Conservation (phyloP, 352 stramenopile genomes). For the Phytophthora boehmeriae region DNA sequence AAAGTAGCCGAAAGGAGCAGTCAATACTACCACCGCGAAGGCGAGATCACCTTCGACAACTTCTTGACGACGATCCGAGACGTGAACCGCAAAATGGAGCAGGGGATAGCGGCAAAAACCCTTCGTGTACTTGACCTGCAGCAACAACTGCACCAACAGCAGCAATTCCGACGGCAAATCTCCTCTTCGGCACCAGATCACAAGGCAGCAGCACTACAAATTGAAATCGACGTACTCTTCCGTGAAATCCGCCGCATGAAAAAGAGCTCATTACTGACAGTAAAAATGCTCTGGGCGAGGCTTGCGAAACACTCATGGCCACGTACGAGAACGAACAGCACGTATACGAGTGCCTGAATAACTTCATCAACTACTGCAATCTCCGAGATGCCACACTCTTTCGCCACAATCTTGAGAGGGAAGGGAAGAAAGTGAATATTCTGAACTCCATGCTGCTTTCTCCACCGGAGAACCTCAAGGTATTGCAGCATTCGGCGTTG, state of each 20-base stretch:
- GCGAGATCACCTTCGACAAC: slow-evolving; percentile 73
- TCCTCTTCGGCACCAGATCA: slow-evolving; percentile 18
- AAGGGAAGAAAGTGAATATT: slow-evolving; percentile 63
- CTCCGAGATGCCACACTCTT: slow-evolving; percentile 49
- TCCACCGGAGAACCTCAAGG: slow-evolving; percentile 51
- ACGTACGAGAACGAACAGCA: slow-evolving; percentile 77
- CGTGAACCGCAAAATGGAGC: slow-evolving; percentile 69
- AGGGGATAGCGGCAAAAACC: slow-evolving; percentile 61
- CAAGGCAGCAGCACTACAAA: slow-evolving; percentile 26
- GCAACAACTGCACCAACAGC: slow-evolving; percentile 38
- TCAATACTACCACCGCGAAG: slow-evolving; percentile 34
- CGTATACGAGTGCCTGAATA: slow-evolving; percentile 71
- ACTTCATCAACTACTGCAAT: slow-evolving; percentile 60
- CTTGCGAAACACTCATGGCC: slow-evolving; percentile 68
- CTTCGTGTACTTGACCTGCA: slow-evolving; percentile 55
- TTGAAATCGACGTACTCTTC: slow-evolving; percentile 67
- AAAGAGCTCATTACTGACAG: slow-evolving; percentile 61
- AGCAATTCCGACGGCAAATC: slow-evolving; percentile 11
- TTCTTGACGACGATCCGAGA: slow-evolving; percentile 63
- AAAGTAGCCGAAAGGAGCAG: slow-evolving; percentile 23
- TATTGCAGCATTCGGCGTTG: slow-evolving; percentile 10
- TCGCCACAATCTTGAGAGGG: slow-evolving; percentile 60
- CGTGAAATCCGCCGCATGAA: slow-evolving; percentile 55
- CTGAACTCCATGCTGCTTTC: slow-evolving; percentile 59
- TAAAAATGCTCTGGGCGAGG: slow-evolving; percentile 45